phyloP scores from a whole-genome alignment of 1,284 basidiomycete species.

The Macrocystidia cucumis region DNA sequence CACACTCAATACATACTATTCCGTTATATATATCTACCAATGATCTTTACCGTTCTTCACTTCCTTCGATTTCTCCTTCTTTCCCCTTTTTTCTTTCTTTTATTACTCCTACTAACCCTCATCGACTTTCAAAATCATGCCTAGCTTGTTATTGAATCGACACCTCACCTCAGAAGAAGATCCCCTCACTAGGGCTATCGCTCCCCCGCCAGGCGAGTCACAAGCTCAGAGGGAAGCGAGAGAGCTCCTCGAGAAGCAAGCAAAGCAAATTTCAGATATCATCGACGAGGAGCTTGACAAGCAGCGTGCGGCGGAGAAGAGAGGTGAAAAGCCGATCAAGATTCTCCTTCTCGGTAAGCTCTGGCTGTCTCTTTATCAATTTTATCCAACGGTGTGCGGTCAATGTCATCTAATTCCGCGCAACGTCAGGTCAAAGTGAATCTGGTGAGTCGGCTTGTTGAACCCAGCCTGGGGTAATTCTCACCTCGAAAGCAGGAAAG shows the following conservation, averaged over 20 bases:
- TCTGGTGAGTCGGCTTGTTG: slow-evolving; percentile 42
- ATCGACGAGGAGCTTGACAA: slow-evolving; percentile 65
- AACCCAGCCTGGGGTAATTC: not conserved
- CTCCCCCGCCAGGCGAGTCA: slow-evolving; percentile 55
- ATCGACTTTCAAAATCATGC: too few relatives aligned
- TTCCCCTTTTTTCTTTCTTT: not conserved
- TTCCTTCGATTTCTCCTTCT: not conserved
- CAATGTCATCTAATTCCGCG: too few relatives aligned
- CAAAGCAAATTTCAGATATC: slow-evolving; percentile 53
- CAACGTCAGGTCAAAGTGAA: slow-evolving; percentile 58
- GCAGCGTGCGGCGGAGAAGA: slow-evolving; percentile 45
- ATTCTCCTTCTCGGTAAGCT: slow-evolving; percentile 59
- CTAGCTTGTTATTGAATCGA: too few relatives aligned
- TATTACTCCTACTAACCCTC: slow-evolving; percentile 1
- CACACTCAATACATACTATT: too few relatives aligned
- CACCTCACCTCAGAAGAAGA: slow-evolving; percentile 39
- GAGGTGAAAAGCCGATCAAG: slow-evolving; percentile 47
- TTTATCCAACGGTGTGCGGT: not conserved
- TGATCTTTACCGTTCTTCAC: too few relatives aligned
- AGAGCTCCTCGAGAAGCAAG: slow-evolving; percentile 46
- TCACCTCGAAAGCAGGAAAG: slow-evolving; percentile 35
- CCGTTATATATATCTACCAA: too few relatives aligned
- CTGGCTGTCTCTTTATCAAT: not conserved
- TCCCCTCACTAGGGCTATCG: slow-evolving; percentile 40
- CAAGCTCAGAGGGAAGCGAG: slow-evolving; percentile 39